Conservation (phyloP, 1,284 basidiomycete species). For the Neonothopanus nambi region DNA sequence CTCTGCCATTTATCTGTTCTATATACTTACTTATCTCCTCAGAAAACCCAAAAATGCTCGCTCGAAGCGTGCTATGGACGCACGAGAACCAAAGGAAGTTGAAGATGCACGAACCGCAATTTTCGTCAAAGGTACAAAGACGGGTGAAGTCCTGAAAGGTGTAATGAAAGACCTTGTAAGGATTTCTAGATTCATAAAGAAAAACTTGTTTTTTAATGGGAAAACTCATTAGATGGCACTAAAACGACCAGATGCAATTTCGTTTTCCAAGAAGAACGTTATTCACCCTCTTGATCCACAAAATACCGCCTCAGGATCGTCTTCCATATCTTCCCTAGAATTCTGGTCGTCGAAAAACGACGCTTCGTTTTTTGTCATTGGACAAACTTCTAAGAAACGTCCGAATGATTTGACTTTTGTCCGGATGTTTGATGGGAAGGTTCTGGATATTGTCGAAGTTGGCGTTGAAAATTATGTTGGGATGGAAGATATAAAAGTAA, state of each 20-base stretch:
- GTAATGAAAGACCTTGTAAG: slow-evolving; percentile 90
- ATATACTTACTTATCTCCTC: neutral
- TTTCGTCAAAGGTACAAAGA: slow-evolving; percentile 88
- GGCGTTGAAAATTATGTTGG: slow-evolving; percentile 80
- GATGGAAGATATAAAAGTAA: slow-evolving; percentile 85
- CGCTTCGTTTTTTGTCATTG: slow-evolving; percentile 88
- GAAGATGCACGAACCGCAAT: slow-evolving; percentile 86
- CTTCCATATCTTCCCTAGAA: slow-evolving; percentile 68
- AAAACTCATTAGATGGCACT: slow-evolving; percentile 71
- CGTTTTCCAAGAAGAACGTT: slow-evolving; percentile 94
- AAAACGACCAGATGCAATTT: slow-evolving; percentile 86
- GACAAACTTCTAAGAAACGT: slow-evolving; percentile 93
- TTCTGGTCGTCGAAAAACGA: slow-evolving; percentile 97
- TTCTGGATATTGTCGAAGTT: slow-evolving; percentile 95
- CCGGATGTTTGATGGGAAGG: slow-evolving; percentile 84
- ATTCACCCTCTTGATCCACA: slow-evolving; percentile 91
- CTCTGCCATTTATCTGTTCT: neutral
- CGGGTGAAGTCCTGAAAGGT: slow-evolving; percentile 76
- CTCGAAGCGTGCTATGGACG: slow-evolving; percentile 91
- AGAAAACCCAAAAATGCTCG: slow-evolving; percentile 98
- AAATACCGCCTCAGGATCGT: slow-evolving; percentile 12
- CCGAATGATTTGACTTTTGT: slow-evolving; percentile 88
- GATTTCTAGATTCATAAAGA: slow-evolving; percentile 15
- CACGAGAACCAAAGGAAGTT: slow-evolving; percentile 85
- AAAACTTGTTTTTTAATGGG: neutral